Base-by-base conservation (phyloP, 2,329 filamentous ascomycete genomes). In the Pseudogymnoascus sp. region DNA sequence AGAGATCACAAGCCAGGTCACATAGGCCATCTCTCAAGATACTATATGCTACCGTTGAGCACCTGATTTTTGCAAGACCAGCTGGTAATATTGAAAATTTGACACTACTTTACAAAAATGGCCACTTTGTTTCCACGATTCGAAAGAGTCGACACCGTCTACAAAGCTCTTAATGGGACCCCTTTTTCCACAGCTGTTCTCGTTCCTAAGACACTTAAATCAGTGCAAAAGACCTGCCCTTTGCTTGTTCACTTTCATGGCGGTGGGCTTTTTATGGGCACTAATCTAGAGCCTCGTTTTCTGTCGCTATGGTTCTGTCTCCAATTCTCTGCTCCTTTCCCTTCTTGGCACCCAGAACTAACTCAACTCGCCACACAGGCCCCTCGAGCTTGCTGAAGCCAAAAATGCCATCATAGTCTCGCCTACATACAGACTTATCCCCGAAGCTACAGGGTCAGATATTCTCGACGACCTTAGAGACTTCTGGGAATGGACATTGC, bases 391-490 rank as follows among this genome's bases (percentile, higher is more conserved):
- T 39, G 38, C 38, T 39, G 38, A 39, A 19, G 38, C 38, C 38
- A 39, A 19, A 39, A 39, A 39, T 39, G 77, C 79, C 33, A 74
- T 82, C 39, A 69, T 78, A 28, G 67, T 82, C 8, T 71, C 74
- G 2, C 76, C 79, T 1, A 78, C 80, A 68, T 80, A 83, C 70
- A 79, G 80, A 12, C 75, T 82, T 3, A 62, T 79, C 19, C 80
- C 80, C 22, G 79, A 82, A 63, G 70, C 75, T 62, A 77, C 63
- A 23, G 77, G 77, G 38, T 60, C 69, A 3, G 76, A 81, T 16
- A 78, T 81, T 62, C 72, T 80, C 28, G 66, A 74, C 5, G 80
- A 83, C 66, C 64, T 82, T 0, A 61, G 70, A 7, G 76, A 79
- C 63, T 79, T 80, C 67, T 82, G 78, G 78, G 64, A 64, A 5